phyloP scores from a whole-genome alignment of 495 filamentous ascomycete genomes.

The Daldinia loculata region DNA sequence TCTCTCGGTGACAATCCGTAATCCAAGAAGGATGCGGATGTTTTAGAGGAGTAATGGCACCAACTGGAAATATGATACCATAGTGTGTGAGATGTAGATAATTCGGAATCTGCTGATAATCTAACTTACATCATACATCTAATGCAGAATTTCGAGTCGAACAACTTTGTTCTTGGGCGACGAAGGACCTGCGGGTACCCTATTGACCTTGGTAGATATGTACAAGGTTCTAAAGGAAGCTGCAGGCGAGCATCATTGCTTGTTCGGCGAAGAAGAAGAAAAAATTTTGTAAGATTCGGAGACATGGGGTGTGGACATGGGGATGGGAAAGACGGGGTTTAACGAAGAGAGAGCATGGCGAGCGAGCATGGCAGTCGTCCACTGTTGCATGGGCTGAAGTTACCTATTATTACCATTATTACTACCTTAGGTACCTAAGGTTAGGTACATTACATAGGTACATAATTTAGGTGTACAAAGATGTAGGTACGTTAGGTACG shows the following conservation, averaged over 20 bases:
- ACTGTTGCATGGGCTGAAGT: slow-evolving; percentile 30
- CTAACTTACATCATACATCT: background rate
- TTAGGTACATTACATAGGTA: background rate
- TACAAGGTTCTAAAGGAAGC: slow-evolving; percentile 24
- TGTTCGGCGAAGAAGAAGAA: slow-evolving; percentile 21
- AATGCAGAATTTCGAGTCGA: slow-evolving; percentile 15
- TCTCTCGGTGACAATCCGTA: slow-evolving; percentile 39
- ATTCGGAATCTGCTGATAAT: background rate
- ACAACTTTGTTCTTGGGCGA: slow-evolving; percentile 27
- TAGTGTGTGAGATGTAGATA: background rate
- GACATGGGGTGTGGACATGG: slow-evolving; percentile 27
- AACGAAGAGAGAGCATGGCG: slow-evolving; percentile 42
- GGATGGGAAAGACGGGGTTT: slow-evolving; percentile 22
- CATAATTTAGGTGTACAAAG: background rate
- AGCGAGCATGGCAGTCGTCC: slow-evolving; percentile 21
- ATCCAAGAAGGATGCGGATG: slow-evolving; percentile 21
- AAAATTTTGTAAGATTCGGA: slow-evolving; percentile 36
- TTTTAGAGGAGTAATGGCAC: slow-evolving; percentile 2
- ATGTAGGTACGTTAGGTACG: background rate
- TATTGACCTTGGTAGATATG: slow-evolving; percentile 26
- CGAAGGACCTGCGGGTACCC: slow-evolving; percentile 31
- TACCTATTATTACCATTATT: slow-evolving; percentile 22
- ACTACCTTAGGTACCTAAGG: background rate
- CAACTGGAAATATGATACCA: background rate
- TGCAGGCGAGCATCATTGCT: slow-evolving; percentile 36